Percentiles rank a stretch among this genome's conserved stretches.
Conservation (phyloP, 495 filamentous ascomycete species). For the Aspergillus campestris region DNA sequence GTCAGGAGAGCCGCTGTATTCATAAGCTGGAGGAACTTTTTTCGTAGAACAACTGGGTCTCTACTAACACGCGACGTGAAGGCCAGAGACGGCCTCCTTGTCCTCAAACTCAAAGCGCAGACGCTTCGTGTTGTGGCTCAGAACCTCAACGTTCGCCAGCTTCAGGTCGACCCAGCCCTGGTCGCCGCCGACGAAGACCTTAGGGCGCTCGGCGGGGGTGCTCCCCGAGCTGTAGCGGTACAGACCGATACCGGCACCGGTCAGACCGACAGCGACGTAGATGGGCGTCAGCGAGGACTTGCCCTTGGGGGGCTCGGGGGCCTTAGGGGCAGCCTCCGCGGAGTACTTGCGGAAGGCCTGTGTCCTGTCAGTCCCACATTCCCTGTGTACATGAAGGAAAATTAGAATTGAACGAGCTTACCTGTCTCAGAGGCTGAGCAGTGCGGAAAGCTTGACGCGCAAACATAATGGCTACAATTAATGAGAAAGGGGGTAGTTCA, state of each 20-base stretch:
- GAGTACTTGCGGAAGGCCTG: conserved; percentile 48
- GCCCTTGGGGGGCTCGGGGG: conserved; percentile 20
- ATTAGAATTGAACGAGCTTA: conserved; percentile 9
- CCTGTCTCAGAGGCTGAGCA: conserved; percentile 42
- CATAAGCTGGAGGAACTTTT: neutral
- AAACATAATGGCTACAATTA: conserved; percentile 33
- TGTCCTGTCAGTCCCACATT: neutral
- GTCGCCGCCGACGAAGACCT: conserved; percentile 72
- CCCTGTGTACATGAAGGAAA: neutral
- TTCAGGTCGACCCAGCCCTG: conserved; percentile 76
- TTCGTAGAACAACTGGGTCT: neutral
- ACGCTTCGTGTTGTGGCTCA: conserved; percentile 87
- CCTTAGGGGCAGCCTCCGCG: conserved; percentile 17
- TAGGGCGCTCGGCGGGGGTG: conserved; percentile 27
- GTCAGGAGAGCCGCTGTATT: conserved; percentile 65
- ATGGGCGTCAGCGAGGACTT: conserved; percentile 34
- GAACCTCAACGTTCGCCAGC: conserved; percentile 63
- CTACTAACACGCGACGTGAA: conserved; percentile 63
- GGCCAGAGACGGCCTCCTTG: conserved; percentile 70
- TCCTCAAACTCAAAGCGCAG: conserved; percentile 80
- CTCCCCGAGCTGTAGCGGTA: conserved; percentile 34
- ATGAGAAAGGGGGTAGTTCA: conserved; percentile 4
- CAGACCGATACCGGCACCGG: conserved; percentile 34
- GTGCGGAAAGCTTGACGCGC: conserved; percentile 41
- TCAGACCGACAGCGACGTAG: conserved; percentile 32